Conservation (phyloP, 345 rosid genomes). For the Populus deltoides region DNA sequence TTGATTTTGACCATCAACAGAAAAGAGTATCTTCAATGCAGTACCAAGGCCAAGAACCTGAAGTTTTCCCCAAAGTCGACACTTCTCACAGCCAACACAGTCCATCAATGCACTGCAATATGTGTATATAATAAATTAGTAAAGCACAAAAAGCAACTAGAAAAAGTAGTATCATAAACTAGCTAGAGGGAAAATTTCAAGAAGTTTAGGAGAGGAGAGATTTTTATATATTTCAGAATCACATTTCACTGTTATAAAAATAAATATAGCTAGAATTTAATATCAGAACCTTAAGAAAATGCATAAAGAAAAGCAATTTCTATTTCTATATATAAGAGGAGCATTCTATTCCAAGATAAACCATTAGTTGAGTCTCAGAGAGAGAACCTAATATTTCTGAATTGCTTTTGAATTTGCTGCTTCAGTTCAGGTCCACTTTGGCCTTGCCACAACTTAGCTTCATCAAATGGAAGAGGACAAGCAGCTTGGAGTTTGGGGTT, state of each 20-base stretch:
- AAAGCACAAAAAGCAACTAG: not conserved
- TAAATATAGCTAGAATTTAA: too few relatives aligned
- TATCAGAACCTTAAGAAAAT: not conserved
- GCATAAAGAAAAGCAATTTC: not conserved
- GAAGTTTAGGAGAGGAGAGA: not conserved
- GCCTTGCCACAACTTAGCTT: slow-evolving; percentile 96
- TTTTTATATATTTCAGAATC: not conserved
- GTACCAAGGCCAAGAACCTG: slow-evolving; percentile 3
- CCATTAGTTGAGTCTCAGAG: not conserved
- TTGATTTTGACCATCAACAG: slow-evolving; percentile 59
- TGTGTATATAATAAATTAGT: not conserved
- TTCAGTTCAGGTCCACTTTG: slow-evolving; percentile 92
- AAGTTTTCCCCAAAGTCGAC: slow-evolving; percentile 64
- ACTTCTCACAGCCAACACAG: slow-evolving; percentile 75
- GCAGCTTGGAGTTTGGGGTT: slow-evolving; percentile 79
- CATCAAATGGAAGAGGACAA: slow-evolving; percentile 93
- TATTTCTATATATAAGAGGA: not conserved
- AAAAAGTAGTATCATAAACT: not conserved
- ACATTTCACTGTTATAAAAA: not conserved
- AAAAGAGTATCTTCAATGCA: slow-evolving; percentile 60
- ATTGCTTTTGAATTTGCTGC: slow-evolving; percentile 73
- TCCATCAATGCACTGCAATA: slow-evolving; percentile 86
- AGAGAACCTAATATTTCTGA: slow-evolving; percentile 82
- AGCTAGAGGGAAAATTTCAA: not conserved
- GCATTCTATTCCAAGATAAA: not conserved